Conservation (phyloP, 345 rosid genomes). For the Passiflora organensis region DNA sequence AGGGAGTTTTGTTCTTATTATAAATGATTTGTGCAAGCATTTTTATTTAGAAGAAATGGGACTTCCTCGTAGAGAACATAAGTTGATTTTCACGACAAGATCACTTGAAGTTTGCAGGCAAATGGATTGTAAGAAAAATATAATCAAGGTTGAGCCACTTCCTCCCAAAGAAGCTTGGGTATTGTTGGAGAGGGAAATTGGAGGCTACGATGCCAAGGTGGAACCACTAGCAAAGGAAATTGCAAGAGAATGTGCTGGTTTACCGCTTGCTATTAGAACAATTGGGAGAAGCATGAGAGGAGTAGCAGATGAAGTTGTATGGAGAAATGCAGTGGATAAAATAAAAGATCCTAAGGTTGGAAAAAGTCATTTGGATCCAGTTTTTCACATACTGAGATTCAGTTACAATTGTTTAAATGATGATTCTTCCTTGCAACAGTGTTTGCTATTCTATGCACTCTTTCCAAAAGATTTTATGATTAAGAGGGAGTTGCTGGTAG, state of each 20-base stretch:
- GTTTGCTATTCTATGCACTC: conserved; percentile 22
- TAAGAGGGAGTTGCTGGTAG: conserved; percentile 6
- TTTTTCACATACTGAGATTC: conserved; percentile 2
- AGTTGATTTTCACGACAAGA: conserved; percentile 13
- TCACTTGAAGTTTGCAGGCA: not conserved
- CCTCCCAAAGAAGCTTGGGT: conserved; percentile 1
- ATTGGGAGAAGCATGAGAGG: conserved; percentile 5
- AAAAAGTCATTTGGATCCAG: no score
- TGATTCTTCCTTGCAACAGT: conserved; percentile 9
- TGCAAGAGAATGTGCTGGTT: not conserved
- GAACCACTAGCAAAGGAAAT: not conserved
- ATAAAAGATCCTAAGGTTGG: not conserved
- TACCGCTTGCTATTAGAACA: not conserved
- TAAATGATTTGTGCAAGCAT: conserved; percentile 1
- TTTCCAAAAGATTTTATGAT: conserved; percentile 10
- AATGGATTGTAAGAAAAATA: not conserved
- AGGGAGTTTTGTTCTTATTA: not conserved
- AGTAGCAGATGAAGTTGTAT: not conserved
- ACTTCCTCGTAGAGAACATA: not conserved
- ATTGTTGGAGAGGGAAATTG: not conserved
- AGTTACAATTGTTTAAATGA: conserved; percentile 18
- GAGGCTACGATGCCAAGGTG: not conserved
- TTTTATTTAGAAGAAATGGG: not conserved
- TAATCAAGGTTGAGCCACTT: not conserved
- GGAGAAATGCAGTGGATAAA: conserved; percentile 14